Percentiles rank a stretch among this genome's conserved stretches.
Evolutionary conservation across 352 stramenopile species (phyloP).

Genomic region (Phytophthora rubi): DNA sequence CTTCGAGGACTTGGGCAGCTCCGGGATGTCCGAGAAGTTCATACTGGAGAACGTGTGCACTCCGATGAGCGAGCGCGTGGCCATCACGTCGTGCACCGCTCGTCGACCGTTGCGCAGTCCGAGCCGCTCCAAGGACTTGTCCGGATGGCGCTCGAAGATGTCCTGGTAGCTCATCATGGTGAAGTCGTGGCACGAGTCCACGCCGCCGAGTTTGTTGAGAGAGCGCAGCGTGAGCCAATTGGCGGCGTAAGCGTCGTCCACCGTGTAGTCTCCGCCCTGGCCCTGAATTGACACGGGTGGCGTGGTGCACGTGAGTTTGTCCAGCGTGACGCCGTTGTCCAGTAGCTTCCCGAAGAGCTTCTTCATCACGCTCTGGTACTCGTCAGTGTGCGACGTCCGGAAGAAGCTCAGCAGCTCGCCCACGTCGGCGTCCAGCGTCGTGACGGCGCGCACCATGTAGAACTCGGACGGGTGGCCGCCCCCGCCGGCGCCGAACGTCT

Average conservation of each 20-base stretch:
- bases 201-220: constrained; percentile 30
- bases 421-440: constrained; percentile 48
- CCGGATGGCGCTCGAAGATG: constrained; percentile 43
- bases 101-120: constrained; percentile 25
- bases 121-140: constrained; percentile 36
- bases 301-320: constrained; percentile 53
- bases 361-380: constrained; percentile 46
- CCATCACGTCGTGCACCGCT: constrained; percentile 6
- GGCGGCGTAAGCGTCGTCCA: constrained; percentile 62
- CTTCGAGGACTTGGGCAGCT: constrained; percentile 45
- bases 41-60: constrained; percentile 60
- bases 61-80: constrained; percentile 47
- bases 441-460: constrained; percentile 62
- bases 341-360: constrained; percentile 53
- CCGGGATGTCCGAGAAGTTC: constrained; percentile 64
- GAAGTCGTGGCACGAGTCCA: constrained; percentile 51
- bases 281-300: constrained; percentile 30
- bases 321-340: constrained; percentile 44
- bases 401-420: constrained; percentile 50
- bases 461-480: constrained; percentile 53
- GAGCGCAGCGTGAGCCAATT: constrained; percentile 56
- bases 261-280: constrained; percentile 32
- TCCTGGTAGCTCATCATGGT: constrained; percentile 70
- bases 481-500: constrained; percentile 37
- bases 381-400: constrained; percentile 30